These are phyloP conservation scores for Funneliformis mosseae DNA, from an alignment of 192 early-diverging fungal genomes.

Conservation along the genomic window DNA sequence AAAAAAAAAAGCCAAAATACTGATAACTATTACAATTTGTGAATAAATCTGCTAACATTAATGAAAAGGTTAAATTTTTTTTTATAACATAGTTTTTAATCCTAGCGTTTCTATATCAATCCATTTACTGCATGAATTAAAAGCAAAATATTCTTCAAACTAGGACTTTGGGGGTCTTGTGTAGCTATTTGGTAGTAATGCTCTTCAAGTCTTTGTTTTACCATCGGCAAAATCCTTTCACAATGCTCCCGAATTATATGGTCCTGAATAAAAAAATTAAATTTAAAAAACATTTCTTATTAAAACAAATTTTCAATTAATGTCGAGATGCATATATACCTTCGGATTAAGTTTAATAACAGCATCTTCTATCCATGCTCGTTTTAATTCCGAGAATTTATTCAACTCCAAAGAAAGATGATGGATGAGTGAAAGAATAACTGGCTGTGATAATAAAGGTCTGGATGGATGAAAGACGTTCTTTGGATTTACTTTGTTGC, in stretches of 20 bases:
- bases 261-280: slow-evolving; percentile 30
- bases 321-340: slow-evolving; percentile 36
- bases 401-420: slow-evolving; percentile 41
- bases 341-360: slow-evolving; percentile 39
- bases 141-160: slow-evolving; percentile 24
- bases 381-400: slow-evolving; percentile 20
- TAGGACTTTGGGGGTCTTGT: slow-evolving; percentile 14
- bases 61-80: too few species aligned
- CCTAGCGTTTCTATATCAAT: not conserved
- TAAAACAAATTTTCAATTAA: slow-evolving; percentile 37
- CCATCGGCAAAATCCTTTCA: slow-evolving; percentile 38
- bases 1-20: too few species aligned
- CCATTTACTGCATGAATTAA: slow-evolving; percentile 23
- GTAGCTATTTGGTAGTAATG: slow-evolving; percentile 28
- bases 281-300: slow-evolving; percentile 27
- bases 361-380: slow-evolving; percentile 32
- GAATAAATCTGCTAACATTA: too few species aligned
- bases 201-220: slow-evolving; percentile 38
- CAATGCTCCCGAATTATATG: slow-evolving; percentile 39
- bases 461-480: slow-evolving; percentile 40
- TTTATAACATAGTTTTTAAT: not conserved
- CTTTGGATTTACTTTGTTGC: slow-evolving; percentile 42
- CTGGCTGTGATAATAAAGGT: slow-evolving; percentile 44
- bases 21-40: too few species aligned
- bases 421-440: slow-evolving; percentile 47